A percentile compares a stretch with the other conserved stretches of the same genome.
phyloP scores from a whole-genome alignment of 495 filamentous ascomycete genomes.

The Podospora comata region DNA sequence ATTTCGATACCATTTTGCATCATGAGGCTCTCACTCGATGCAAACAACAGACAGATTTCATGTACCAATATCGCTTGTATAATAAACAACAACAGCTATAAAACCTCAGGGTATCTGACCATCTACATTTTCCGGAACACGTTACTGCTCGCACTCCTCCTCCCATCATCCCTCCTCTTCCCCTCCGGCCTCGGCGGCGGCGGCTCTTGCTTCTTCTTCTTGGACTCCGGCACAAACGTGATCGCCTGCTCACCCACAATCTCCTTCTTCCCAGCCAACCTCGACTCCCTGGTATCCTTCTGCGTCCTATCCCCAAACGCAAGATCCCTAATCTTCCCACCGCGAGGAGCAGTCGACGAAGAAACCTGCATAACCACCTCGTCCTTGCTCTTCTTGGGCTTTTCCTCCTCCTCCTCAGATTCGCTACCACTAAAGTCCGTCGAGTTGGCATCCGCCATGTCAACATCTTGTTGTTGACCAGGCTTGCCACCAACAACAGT shows the following conservation, averaged over 20 bases:
- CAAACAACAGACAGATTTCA: too few species aligned
- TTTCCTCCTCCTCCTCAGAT: slow-evolving; percentile 33
- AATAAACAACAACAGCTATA: slow-evolving; percentile 21
- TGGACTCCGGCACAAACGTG: slow-evolving; percentile 71
- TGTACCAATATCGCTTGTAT: slow-evolving; percentile 21
- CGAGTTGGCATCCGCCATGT: slow-evolving; percentile 10
- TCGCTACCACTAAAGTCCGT: slow-evolving; percentile 23
- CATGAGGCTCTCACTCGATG: too few species aligned
- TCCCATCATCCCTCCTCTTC: slow-evolving; percentile 46
- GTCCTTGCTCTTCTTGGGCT: slow-evolving; percentile 41
- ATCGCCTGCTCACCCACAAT: slow-evolving; percentile 81
- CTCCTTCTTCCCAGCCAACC: slow-evolving; percentile 44
- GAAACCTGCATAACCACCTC: slow-evolving; percentile 67
- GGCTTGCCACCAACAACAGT: slow-evolving; percentile 33
- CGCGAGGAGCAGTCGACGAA: slow-evolving; percentile 53
- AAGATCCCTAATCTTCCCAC: slow-evolving; percentile 52
- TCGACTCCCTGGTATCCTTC: slow-evolving; percentile 44
- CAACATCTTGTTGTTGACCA: neutral
- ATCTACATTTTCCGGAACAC: slow-evolving; percentile 58
- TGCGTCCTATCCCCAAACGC: slow-evolving; percentile 70
- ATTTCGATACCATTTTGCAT: too few species aligned
- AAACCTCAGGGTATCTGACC: slow-evolving; percentile 15
- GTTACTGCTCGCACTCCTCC: slow-evolving; percentile 73
- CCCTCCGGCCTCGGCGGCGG: slow-evolving; percentile 34
- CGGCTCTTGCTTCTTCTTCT: slow-evolving; percentile 44